Conservation (phyloP, 2,329 filamentous ascomycete genomes). For the Phyllosticta paracitricarpa region DNA sequence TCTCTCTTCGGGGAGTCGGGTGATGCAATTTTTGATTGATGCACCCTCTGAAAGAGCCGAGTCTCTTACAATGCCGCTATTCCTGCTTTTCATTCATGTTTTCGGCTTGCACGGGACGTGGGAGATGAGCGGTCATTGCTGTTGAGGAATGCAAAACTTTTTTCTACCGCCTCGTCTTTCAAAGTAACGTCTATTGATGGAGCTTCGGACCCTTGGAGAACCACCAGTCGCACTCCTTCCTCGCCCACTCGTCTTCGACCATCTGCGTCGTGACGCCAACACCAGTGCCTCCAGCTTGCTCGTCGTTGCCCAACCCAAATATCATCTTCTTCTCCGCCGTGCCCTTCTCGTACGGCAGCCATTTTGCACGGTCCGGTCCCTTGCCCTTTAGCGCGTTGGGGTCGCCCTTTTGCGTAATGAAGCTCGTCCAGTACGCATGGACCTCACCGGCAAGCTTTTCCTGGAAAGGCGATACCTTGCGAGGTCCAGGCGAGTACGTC, state of each 20-base stretch:
- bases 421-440: slow-evolving; percentile 23
- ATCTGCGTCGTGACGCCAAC: slow-evolving; percentile 37
- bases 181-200: neutral
- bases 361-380: slow-evolving; percentile 15
- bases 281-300: slow-evolving; percentile 31
- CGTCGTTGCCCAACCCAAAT: slow-evolving; percentile 52
- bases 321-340: slow-evolving; percentile 30
- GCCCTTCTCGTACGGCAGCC: slow-evolving; percentile 15
- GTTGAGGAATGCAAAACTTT: neutral
- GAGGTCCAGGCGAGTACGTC: slow-evolving; percentile 17
- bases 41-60: neutral
- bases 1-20: neutral
- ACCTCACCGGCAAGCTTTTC: slow-evolving; percentile 20
- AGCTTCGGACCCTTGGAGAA: slow-evolving; percentile 40
- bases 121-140: neutral
- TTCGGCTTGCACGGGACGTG: neutral
- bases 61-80: too few species aligned
- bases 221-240: slow-evolving; percentile 50
- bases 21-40: neutral
- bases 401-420: slow-evolving; percentile 21
- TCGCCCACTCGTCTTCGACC: slow-evolving; percentile 35
- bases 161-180: too few species aligned
- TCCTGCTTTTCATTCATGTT: neutral
- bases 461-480: slow-evolving; percentile 19
- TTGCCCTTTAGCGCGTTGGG: slow-evolving; percentile 20